Conservation (phyloP, 768 basidiomycete species). For the Collybia mongolica region DNA sequence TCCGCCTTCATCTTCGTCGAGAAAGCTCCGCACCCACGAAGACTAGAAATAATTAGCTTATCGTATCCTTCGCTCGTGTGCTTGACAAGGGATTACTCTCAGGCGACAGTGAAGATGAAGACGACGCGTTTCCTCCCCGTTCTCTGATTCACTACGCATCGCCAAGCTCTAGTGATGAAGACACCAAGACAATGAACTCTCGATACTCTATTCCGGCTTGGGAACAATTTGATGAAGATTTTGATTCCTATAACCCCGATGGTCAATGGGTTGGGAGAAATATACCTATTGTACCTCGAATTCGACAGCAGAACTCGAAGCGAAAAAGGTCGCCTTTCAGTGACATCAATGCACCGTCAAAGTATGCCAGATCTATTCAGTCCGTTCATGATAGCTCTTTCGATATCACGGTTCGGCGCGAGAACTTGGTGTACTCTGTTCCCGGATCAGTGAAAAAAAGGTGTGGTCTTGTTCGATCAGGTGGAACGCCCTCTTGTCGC, state of each 20-base stretch:
- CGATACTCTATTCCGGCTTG: slow-evolving; percentile 15
- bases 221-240: slow-evolving; percentile 11
- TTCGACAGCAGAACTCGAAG: slow-evolving; percentile 13
- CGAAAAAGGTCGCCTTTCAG: slow-evolving; percentile 37
- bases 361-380: slow-evolving; percentile 41
- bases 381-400: slow-evolving; percentile 45
- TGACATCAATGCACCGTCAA: slow-evolving; percentile 40
- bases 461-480: not conserved
- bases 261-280: slow-evolving; percentile 15
- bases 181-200: not conserved
- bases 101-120: slow-evolving; percentile 14
- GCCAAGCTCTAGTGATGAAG: slow-evolving; percentile 13
- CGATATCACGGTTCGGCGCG: slow-evolving; percentile 36
- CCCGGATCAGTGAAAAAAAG: not conserved
- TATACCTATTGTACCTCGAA: not conserved
- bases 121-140: not conserved
- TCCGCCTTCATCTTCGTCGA: slow-evolving; percentile 32
- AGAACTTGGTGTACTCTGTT: slow-evolving; percentile 26
- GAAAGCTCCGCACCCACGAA: slow-evolving; percentile 12
- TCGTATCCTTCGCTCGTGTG: slow-evolving; percentile 30
- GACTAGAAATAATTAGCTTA: slow-evolving; percentile 15
- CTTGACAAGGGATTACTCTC: slow-evolving; percentile 28
- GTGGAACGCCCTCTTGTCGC: not conserved
- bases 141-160: not conserved
- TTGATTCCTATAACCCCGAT: not conserved